Percentiles rank a stretch among this genome's conserved stretches.
Evolutionary conservation across 768 basidiomycete genomes (phyloP).

Genomic region (Serpula lacrymans): DNA sequence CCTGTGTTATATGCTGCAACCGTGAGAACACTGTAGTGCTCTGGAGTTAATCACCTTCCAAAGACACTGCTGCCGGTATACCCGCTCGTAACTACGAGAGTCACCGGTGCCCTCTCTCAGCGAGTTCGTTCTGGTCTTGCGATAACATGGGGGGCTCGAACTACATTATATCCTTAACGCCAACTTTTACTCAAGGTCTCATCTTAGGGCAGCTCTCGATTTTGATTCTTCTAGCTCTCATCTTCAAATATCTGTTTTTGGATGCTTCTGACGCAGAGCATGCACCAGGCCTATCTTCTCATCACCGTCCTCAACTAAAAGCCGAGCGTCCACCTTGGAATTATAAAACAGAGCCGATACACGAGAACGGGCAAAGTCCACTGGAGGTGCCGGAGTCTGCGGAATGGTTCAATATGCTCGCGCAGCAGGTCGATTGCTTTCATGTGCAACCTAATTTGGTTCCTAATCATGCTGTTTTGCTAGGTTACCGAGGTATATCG

Average conservation of each 20-base stretch:
- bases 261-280: constrained; percentile 64
- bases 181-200: constrained; percentile 94
- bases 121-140: no score
- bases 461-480: constrained; percentile 6
- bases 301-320: constrained; percentile 54
- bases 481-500: constrained; percentile 74
- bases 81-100: no score
- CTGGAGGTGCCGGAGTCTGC: constrained; percentile 58
- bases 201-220: constrained; percentile 91
- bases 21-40: no score
- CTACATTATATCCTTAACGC: constrained; percentile 71
- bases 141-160: no score
- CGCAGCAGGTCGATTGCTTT: constrained; percentile 63
- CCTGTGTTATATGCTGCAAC: no score
- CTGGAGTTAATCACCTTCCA: no score
- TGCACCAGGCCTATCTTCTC: constrained; percentile 56
- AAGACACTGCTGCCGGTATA: no score
- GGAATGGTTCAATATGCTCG: constrained; percentile 88
- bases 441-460: neutral
- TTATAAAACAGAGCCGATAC: constrained; percentile 20
- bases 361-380: neutral
- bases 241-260: constrained; percentile 95
- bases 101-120: no score
- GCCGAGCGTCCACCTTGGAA: constrained; percentile 42
- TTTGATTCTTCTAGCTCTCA: constrained; percentile 65